Evolutionary conservation across 2,329 filamentous ascomycete species (phyloP).

Genomic region (Stenocarpella maydis): DNA sequence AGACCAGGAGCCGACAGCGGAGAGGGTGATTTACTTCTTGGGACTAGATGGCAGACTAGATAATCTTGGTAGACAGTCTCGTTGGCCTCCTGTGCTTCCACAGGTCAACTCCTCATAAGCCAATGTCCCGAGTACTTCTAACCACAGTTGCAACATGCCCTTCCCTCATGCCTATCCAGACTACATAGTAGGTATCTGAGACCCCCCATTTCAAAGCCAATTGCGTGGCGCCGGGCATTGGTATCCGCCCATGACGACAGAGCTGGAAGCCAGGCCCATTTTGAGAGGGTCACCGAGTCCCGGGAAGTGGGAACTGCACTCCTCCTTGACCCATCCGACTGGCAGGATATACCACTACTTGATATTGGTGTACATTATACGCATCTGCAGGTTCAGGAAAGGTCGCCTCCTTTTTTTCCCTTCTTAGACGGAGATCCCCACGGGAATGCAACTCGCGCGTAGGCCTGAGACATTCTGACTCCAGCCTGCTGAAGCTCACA

Average conservation of each 20-base stretch:
- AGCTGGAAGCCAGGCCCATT: constrained; percentile 30
- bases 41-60: constrained; percentile 22
- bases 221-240: constrained; percentile 29
- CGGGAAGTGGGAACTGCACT: constrained; percentile 32
- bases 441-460: constrained; percentile 12
- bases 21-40: constrained; percentile 5
- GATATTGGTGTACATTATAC: constrained; percentile 7
- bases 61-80: constrained; percentile 4
- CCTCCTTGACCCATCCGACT: neutral
- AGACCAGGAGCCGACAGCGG: constrained; percentile 6
- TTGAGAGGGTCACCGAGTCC: constrained; percentile 27
- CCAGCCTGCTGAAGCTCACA: neutral
- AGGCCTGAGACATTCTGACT: neutral
- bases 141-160: constrained; percentile 20
- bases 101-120: neutral
- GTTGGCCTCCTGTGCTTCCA: neutral
- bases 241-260: constrained; percentile 30
- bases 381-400: neutral
- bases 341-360: neutral
- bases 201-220: constrained; percentile 6
- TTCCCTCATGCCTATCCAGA: neutral
- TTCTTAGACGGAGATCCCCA: constrained; percentile 4
- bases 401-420: constrained; percentile 23
- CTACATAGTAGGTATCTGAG: too few species aligned
- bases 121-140: constrained; percentile 23